Conservation (phyloP, 768 basidiomycete species). For the Suillus discolor region DNA sequence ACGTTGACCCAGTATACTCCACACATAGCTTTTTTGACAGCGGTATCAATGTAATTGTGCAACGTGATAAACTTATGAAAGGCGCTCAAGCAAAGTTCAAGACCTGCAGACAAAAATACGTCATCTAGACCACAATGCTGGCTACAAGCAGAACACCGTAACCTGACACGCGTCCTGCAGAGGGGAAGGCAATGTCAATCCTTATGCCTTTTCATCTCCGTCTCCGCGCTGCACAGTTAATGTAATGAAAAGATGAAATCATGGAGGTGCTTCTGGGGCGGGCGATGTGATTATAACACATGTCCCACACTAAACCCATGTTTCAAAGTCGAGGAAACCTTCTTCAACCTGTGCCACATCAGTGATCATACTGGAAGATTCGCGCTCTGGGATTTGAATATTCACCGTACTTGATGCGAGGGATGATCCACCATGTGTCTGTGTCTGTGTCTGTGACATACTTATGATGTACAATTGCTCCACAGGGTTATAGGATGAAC, state of each 20-base stretch:
- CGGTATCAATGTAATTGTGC: neutral
- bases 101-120: neutral
- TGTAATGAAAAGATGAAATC: neutral
- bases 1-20: neutral
- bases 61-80: neutral
- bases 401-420: neutral
- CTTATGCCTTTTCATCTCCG: neutral
- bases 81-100: neutral
- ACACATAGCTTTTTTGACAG: constrained; percentile 5
- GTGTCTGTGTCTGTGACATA: neutral
- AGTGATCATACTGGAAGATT: neutral
- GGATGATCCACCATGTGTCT: neutral
- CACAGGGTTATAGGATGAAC: neutral
- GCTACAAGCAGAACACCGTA: neutral
- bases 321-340: constrained; percentile 8
- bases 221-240: neutral
- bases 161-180: neutral
- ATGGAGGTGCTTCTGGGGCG: neutral
- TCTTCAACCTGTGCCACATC: neutral
- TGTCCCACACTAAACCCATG: neutral
- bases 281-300: constrained; percentile 6
- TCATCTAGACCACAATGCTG: neutral
- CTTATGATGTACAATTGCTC: neutral
- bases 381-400: neutral
- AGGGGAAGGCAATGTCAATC: neutral